A percentile compares a stretch with the other conserved stretches of the same genome.
phyloP scores from a whole-genome alignment of 1,139 yeast genomes.

The Debaryomyces fabryi region DNA sequence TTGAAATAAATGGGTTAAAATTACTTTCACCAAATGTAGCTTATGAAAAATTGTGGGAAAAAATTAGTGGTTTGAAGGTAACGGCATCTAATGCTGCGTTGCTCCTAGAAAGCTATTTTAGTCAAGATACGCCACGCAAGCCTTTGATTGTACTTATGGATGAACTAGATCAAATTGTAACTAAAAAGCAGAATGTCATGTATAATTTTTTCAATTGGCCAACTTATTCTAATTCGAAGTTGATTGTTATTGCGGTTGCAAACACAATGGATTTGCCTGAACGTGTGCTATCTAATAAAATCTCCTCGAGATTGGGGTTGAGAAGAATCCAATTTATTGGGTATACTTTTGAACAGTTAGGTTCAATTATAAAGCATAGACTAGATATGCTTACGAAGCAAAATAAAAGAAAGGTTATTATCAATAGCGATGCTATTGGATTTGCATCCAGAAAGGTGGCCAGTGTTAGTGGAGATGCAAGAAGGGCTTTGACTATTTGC shows the following conservation, averaged over 20 bases:
- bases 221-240: slow-evolving; percentile 72
- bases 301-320: slow-evolving; percentile 87
- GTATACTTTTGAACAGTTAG: slow-evolving; percentile 78
- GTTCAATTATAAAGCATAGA: slow-evolving; percentile 72
- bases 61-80: slow-evolving; percentile 63
- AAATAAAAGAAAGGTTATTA: slow-evolving; percentile 39
- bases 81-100: slow-evolving; percentile 64
- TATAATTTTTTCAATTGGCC: slow-evolving; percentile 99
- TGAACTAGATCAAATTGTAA: slow-evolving; percentile 89
- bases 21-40: slow-evolving; percentile 83
- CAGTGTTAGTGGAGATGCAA: slow-evolving; percentile 95
- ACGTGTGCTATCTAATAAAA: slow-evolving; percentile 80
- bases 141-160: slow-evolving; percentile 84
- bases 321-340: slow-evolving; percentile 88
- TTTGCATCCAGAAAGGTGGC: slow-evolving; percentile 95
- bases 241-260: slow-evolving; percentile 91
- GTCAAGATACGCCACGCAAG: slow-evolving; percentile 30
- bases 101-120: slow-evolving; percentile 42
- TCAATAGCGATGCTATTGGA: slow-evolving; percentile 79
- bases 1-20: slow-evolving; percentile 91
- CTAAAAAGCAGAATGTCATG: slow-evolving; percentile 84
- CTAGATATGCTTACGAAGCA: slow-evolving; percentile 56
- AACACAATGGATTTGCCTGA: slow-evolving; percentile 98
- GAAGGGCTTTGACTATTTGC: slow-evolving; percentile 88
- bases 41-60: slow-evolving; percentile 81